phyloP scores from a whole-genome alignment of 495 filamentous ascomycete species.

The Trichoderma gamsii region DNA sequence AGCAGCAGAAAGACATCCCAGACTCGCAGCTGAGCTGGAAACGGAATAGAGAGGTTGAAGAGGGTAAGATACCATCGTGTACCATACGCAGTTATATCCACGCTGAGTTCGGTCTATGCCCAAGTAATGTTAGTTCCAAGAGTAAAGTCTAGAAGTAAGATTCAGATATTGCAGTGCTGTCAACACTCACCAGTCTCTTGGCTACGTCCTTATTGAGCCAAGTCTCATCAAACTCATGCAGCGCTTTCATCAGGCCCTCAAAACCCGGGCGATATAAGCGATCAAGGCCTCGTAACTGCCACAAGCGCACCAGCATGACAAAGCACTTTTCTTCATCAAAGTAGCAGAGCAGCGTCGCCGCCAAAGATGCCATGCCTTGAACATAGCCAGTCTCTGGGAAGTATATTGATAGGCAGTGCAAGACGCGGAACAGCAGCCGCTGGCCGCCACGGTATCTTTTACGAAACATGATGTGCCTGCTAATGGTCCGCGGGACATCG shows the following conservation, averaged over 20 bases:
- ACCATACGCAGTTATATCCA: slow-evolving; percentile 85
- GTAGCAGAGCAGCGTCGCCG: slow-evolving; percentile 90
- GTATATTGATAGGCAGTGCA: slow-evolving; percentile 84
- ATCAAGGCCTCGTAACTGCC: slow-evolving; percentile 81
- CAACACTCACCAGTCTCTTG: slow-evolving; percentile 63
- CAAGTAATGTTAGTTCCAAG: neutral
- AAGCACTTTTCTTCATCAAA: slow-evolving; percentile 94
- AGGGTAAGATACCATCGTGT: slow-evolving; percentile 97
- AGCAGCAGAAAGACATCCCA: slow-evolving; percentile 99
- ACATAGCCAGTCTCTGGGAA: slow-evolving; percentile 93
- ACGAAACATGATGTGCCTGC: slow-evolving; percentile 95
- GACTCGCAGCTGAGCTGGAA: slow-evolving; percentile 91
- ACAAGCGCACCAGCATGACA: slow-evolving; percentile 89
- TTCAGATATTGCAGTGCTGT: neutral
- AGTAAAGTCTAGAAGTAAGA: neutral
- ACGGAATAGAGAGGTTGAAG: slow-evolving; percentile 96
- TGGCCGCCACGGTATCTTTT: slow-evolving; percentile 86
- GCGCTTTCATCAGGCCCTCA: slow-evolving; percentile 75
- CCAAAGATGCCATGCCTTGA: slow-evolving; percentile 93
- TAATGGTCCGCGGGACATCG: slow-evolving; percentile 93
- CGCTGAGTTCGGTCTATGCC: slow-evolving; percentile 64
- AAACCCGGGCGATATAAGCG: slow-evolving; percentile 80
- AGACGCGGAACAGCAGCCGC: slow-evolving; percentile 82
- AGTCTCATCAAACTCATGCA: slow-evolving; percentile 79
- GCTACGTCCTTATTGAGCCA: slow-evolving; percentile 80